phyloP scores from a whole-genome alignment of 768 basidiomycete species.

The Neoboletus subvelutipes region DNA sequence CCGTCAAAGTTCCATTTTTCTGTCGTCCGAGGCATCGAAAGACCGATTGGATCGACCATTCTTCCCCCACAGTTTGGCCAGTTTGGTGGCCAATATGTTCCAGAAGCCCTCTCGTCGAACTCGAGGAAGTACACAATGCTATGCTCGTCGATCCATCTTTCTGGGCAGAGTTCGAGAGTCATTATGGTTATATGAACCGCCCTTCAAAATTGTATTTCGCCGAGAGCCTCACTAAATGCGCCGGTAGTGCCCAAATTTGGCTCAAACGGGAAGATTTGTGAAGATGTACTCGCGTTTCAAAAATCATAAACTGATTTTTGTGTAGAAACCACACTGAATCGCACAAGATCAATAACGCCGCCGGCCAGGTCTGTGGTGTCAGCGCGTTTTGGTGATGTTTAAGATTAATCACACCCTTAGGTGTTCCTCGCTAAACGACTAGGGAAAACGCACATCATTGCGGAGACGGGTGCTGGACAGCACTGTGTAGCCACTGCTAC shows the following conservation, averaged over 20 bases:
- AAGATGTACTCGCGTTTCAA: neutral
- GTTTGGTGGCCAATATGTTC: neutral
- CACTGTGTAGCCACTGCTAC: neutral
- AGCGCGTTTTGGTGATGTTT: neutral
- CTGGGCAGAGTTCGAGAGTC: neutral
- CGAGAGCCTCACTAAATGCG: neutral
- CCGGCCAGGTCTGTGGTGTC: neutral
- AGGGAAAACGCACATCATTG: neutral
- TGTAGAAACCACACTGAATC: neutral
- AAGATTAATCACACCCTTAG: neutral
- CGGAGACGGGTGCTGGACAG: neutral
- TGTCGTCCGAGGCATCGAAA: neutral
- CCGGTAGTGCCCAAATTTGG: neutral
- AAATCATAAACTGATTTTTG: neutral
- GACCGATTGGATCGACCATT: neutral
- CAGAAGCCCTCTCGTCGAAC: neutral
- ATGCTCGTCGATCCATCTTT: neutral
- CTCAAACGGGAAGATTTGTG: neutral
- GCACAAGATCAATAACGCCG: neutral
- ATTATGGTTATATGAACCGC: neutral
- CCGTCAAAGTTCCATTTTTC: neutral
- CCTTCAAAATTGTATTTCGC: neutral
- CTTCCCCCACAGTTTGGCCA: neutral
- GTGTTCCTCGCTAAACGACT: neutral
- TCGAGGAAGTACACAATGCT: neutral